Evolutionary conservation across 768 basidiomycete genomes (phyloP).

Genomic region (Fibroporia radiculosa): DNA sequence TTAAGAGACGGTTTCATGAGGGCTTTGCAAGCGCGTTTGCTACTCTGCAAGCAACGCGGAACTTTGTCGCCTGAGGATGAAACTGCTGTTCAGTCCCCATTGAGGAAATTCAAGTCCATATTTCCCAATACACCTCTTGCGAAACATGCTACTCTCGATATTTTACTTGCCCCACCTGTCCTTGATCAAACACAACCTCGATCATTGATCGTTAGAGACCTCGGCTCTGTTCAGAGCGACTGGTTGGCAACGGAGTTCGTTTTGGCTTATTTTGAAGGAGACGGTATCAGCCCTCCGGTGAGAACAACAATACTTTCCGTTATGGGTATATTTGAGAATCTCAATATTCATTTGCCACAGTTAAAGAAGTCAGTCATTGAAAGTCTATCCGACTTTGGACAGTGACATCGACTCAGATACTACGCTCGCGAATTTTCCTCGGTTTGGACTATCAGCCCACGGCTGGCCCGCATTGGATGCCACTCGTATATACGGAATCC

Average conservation of each 20-base stretch:
- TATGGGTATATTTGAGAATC: not conserved
- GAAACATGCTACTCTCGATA: constrained; percentile 65
- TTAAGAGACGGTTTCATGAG: constrained; percentile 80
- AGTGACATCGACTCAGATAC: not conserved
- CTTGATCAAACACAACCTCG: constrained; percentile 38
- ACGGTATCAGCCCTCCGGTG: constrained; percentile 66
- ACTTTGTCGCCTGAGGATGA: constrained; percentile 54
- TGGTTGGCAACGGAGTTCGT: constrained; percentile 74
- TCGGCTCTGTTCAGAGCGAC: constrained; percentile 63
- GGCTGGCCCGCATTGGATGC: no score
- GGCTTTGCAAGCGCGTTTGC: constrained; percentile 55
- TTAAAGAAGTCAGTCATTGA: constrained; percentile 44
- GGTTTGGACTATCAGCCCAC: no score
- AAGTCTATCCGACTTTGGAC: constrained; percentile 12
- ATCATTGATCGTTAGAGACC: constrained; percentile 56
- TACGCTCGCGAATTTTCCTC: no score
- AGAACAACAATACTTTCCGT: constrained; percentile 18
- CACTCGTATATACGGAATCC: no score
- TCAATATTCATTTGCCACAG: constrained; percentile 21
- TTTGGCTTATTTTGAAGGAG: constrained; percentile 65
- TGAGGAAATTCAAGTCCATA: constrained; percentile 66
- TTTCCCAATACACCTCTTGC: constrained; percentile 63
- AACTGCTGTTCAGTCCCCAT: constrained; percentile 46
- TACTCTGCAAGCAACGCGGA: constrained; percentile 41
- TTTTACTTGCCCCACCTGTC: constrained; percentile 53